Evolutionary conservation across 345 rosid species (phyloP).

Genomic region (Populus alba): DNA sequence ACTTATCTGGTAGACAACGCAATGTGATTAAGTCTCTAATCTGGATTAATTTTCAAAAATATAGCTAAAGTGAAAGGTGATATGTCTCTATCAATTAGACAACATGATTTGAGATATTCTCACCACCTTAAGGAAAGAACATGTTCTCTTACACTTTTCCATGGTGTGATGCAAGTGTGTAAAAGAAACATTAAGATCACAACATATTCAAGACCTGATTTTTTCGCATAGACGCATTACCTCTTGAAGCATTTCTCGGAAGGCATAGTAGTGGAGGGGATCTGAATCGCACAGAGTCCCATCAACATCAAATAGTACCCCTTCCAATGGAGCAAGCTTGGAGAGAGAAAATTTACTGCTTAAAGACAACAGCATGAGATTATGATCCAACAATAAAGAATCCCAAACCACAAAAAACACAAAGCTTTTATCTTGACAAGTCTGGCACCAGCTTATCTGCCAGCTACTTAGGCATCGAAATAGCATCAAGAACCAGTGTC

Average conservation of each 20-base stretch:
- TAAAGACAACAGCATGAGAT: neutral
- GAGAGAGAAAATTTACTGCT: constrained; percentile 56
- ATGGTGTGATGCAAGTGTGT: neutral
- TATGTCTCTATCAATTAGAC: neutral
- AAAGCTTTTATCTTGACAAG: neutral
- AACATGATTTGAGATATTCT: neutral
- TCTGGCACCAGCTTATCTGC: neutral
- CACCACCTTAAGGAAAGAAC: neutral
- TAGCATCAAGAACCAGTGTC: neutral
- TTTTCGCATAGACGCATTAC: constrained; percentile 25
- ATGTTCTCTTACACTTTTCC: neutral
- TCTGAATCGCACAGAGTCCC: constrained; percentile 98
- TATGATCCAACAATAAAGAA: neutral
- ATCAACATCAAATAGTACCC: constrained; percentile 84
- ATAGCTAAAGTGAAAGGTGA: neutral
- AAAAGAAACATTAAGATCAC: too few relatives aligned
- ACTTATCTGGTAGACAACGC: constrained; percentile 55
- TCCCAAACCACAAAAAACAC: neutral
- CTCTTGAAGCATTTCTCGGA: constrained; percentile 68
- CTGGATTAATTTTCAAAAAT: neutral
- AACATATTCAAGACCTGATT: neutral
- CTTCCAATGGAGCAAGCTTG: constrained; percentile 69
- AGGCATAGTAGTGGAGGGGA: constrained; percentile 73
- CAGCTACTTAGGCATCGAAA: neutral
- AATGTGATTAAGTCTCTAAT: neutral